phyloP scores from a whole-genome alignment of 1,139 yeast species.

The Candida glucosophila region DNA sequence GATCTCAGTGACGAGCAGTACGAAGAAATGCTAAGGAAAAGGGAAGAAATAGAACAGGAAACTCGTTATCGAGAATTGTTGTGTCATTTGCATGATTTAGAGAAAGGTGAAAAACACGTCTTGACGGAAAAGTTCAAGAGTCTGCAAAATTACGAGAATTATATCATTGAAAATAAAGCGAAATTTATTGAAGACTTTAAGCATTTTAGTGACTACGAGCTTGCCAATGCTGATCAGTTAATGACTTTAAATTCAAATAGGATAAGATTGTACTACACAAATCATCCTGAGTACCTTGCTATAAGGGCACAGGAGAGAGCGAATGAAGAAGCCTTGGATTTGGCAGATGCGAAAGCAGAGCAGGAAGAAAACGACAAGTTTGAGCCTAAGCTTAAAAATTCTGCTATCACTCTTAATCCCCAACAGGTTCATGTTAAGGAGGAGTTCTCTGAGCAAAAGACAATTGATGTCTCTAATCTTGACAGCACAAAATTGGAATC shows the following conservation, averaged over 20 bases:
- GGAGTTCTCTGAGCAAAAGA: background rate
- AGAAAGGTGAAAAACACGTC: conserved; percentile 10
- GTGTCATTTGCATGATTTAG: conserved; percentile 9
- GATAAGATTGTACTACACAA: conserved; percentile 19
- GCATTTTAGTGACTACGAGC: conserved; percentile 11
- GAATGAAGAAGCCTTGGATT: conserved; percentile 30
- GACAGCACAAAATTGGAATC: conserved; percentile 9
- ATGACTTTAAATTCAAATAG: conserved; percentile 2
- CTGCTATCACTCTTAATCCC: background rate
- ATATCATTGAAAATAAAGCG: conserved; percentile 29
- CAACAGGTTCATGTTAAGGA: conserved; percentile 1
- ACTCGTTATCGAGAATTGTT: conserved; percentile 12
- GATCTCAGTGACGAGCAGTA: conserved; percentile 29
- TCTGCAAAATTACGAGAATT: conserved; percentile 21
- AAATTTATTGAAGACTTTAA: conserved; percentile 25
- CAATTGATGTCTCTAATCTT: conserved; percentile 7
- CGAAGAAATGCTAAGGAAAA: conserved; percentile 13
- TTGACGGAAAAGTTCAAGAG: conserved; percentile 12
- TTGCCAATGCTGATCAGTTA: conserved; percentile 2
- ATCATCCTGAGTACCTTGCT: conserved; percentile 32
- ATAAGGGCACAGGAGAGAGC: conserved; percentile 19
- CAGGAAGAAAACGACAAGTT: conserved; percentile 1
- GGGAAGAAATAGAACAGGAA: conserved; percentile 11
- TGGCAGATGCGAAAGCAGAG: conserved; percentile 19
- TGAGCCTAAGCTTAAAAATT: conserved; percentile 1